Evolutionary conservation across 306 rosid species (phyloP).

Genomic region (Hippophae tibetana): DNA sequence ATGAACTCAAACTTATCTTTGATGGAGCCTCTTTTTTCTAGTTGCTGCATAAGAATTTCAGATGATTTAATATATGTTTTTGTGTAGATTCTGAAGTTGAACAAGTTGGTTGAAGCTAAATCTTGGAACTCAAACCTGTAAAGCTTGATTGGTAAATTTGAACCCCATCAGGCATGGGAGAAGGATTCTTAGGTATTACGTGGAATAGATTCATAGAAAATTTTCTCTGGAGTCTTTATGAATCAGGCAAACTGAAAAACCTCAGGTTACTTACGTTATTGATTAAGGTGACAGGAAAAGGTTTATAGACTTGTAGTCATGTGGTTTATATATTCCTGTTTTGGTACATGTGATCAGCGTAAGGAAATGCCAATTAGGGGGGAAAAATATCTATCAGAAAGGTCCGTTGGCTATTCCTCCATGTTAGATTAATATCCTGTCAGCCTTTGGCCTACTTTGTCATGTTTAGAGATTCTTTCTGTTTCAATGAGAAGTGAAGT

Average conservation of each 20-base stretch:
- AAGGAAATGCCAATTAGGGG: slow-evolving; percentile 28
- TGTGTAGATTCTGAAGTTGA: slow-evolving; percentile 50
- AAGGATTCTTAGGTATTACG: slow-evolving; percentile 30
- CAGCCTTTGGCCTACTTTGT: slow-evolving; percentile 5
- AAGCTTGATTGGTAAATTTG: neutral
- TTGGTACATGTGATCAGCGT: slow-evolving; percentile 34
- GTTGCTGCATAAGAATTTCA: slow-evolving; percentile 14
- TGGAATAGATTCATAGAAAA: slow-evolving; percentile 24
- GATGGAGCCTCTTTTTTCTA: slow-evolving; percentile 5
- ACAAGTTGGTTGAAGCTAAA: slow-evolving; percentile 31
- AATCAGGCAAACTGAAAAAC: slow-evolving; percentile 17
- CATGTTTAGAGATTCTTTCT: neutral
- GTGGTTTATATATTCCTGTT: slow-evolving; percentile 4
- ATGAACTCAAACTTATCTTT: neutral
- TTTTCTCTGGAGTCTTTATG: slow-evolving; percentile 22
- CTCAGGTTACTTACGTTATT: slow-evolving; percentile 2
- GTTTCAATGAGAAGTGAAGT: neutral
- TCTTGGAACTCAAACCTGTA: slow-evolving; percentile 24
- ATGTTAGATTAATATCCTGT: slow-evolving; percentile 9
- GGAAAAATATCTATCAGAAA: slow-evolving; percentile 2
- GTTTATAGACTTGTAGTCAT: slow-evolving; percentile 19
- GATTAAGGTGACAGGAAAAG: slow-evolving; percentile 7
- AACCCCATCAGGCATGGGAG: neutral
- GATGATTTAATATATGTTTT: slow-evolving; percentile 20
- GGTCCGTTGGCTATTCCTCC: slow-evolving; percentile 20